phyloP scores from a whole-genome alignment of 2,329 filamentous ascomycete species.

The Calonectria leucothoes region DNA sequence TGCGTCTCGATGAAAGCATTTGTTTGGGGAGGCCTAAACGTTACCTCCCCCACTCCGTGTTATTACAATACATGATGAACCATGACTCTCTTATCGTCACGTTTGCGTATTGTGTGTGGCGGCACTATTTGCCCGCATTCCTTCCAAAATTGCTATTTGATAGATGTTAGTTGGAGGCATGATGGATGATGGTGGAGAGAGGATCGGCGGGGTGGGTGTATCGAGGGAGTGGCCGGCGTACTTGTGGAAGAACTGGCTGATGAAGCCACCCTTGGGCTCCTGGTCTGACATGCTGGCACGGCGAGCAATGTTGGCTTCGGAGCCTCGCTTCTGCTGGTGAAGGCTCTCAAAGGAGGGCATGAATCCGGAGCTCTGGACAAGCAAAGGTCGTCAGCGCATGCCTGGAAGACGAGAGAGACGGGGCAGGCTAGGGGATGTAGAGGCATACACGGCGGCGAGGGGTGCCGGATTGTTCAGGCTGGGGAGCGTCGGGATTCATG shows the following conservation, averaged over 20 bases:
- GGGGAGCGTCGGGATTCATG: conserved; percentile 46
- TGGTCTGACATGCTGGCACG: conserved; percentile 68
- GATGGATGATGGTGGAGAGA: not conserved
- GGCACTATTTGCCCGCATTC: conserved; percentile 43
- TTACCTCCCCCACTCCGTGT: not conserved
- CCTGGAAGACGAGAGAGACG: not conserved
- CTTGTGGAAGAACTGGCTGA: conserved; percentile 69
- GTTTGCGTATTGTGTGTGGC: conserved; percentile 14
- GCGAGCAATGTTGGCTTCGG: conserved; percentile 57
- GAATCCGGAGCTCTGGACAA: conserved; percentile 56
- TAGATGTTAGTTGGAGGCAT: not conserved
- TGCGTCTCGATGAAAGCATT: conserved; percentile 14
- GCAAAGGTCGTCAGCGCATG: not conserved
- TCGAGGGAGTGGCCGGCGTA: conserved; percentile 46
- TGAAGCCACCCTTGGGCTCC: conserved; percentile 59
- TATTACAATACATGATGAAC: conserved; percentile 18
- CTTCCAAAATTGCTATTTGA: conserved; percentile 47
- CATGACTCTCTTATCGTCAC: not conserved
- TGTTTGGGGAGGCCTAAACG: conserved; percentile 4
- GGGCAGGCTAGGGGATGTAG: not conserved
- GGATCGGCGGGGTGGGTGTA: not conserved
- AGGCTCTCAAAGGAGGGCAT: conserved; percentile 63
- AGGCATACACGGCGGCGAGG: conserved; percentile 46
- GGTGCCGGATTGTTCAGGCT: conserved; percentile 30
- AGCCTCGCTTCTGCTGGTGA: conserved; percentile 61